Base-by-base conservation (phyloP, 345 rosid genomes). In the Populus euphratica region DNA sequence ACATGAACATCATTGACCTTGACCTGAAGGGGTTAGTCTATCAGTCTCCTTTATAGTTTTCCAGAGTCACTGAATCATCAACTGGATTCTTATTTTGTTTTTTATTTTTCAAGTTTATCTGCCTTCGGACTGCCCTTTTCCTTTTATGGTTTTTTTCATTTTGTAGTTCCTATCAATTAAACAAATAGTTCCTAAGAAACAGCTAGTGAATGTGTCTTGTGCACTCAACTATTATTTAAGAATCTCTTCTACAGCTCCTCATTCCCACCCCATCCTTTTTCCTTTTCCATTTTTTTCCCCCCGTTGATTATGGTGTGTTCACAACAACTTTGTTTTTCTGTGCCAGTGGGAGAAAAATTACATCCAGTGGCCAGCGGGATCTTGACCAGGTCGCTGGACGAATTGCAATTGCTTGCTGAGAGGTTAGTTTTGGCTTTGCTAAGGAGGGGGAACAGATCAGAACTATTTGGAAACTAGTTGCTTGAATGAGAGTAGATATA, bases 361-460 rank as follows among this genome's bases (percentile, higher is more conserved):
- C 97, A 11, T 94, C 98, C 27, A 92, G 82, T 17, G 97, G 98
- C 25, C 94, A 86, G 69, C 77, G 98, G 59, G 98, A 94, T 86
- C 93, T 94, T 52, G 98, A 94, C 82, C 96, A 94, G 81, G 98
- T 94, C 69, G 94, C 98, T 9, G 96, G 98, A 16, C 88, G 91
- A 66, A 88, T 89, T 50, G 54, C 41, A 8, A 88, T 74, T 8
- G 83, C 83, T 13, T 52, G 5, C 11, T 72, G 81, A 78, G 68
- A 2, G 64, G 23, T 33, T 33, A 33, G 35, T 33, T 33, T 33
- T 5, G 35, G 35, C 35, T 16, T 59, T 59, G 64, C 64, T 59
- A 59, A n/a, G 64, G 25, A 59, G 8, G 64, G 23, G 8, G 20
- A 4, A 59, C 25, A 21, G 64, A 25, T 23, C 25, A 2, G 68